Percentiles rank a stretch among this genome's conserved stretches.
Evolutionary conservation across 352 stramenopile species (phyloP).

Genomic region (Globisporangium lucens): DNA sequence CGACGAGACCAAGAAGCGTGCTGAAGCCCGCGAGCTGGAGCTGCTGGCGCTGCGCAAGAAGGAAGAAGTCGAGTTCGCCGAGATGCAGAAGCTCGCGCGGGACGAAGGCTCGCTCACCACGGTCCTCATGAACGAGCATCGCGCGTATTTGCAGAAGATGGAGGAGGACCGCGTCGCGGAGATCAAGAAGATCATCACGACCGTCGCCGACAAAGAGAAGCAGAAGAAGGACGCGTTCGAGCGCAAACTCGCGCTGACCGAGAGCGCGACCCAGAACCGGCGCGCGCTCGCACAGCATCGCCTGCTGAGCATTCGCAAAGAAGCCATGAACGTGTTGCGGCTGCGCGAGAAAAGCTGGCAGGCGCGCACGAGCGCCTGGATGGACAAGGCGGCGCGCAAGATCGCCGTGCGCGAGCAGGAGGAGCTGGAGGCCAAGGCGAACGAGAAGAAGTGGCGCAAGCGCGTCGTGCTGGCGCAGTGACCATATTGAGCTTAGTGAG

Average conservation of each 20-base stretch:
- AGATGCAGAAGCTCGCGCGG: slow-evolving; percentile 58
- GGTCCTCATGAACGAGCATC: slow-evolving; percentile 77
- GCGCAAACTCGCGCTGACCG: slow-evolving; percentile 65
- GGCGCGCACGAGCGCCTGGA: slow-evolving; percentile 67
- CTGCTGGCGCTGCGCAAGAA: slow-evolving; percentile 65
- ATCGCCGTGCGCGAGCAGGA: slow-evolving; percentile 90
- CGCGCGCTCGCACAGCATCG: slow-evolving; percentile 67
- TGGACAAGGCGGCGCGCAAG: slow-evolving; percentile 86
- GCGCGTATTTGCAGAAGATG: slow-evolving; percentile 75
- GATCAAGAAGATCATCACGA: slow-evolving; percentile 46
- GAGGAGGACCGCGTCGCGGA: slow-evolving; percentile 69
- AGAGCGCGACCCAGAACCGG: slow-evolving; percentile 73
- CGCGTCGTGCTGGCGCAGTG: slow-evolving; percentile 42
- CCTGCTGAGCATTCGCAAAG: slow-evolving; percentile 70
- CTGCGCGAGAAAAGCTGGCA: slow-evolving; percentile 84
- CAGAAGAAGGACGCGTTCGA: slow-evolving; percentile 78
- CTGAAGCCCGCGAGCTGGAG: slow-evolving; percentile 75
- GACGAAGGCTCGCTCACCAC: slow-evolving; percentile 58
- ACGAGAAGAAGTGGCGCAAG: slow-evolving; percentile 73
- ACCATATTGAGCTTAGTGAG: not conserved
- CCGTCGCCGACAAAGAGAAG: slow-evolving; percentile 42
- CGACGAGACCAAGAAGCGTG: slow-evolving; percentile 34
- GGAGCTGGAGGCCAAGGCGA: slow-evolving; percentile 72
- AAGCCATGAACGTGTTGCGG: slow-evolving; percentile 69
- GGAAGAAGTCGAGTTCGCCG: slow-evolving; percentile 75